Percentiles rank a stretch among this genome's conserved stretches.
These are phyloP conservation scores for Cladosporium colombiae DNA, from an alignment of 2,329 filamentous ascomycete genomes.

Conservation along the genomic window DNA sequence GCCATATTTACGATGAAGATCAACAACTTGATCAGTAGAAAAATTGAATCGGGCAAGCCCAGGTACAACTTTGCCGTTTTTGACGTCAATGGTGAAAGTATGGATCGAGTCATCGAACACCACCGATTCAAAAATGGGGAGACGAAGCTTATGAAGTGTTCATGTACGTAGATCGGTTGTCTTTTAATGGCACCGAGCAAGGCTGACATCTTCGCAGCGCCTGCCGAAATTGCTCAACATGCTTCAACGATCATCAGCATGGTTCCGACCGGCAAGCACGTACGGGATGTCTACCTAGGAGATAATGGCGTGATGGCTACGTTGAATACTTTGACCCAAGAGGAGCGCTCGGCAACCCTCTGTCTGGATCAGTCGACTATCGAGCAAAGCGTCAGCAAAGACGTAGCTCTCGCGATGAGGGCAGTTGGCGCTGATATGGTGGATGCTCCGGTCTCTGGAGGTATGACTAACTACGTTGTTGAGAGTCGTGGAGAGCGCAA, in stretches of 20 bases:
- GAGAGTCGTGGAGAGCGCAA: no score
- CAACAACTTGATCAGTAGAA: neutral
- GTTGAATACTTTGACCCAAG: neutral
- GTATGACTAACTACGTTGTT: neutral
- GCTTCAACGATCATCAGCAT: neutral
- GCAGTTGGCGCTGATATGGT: neutral
- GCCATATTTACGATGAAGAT: neutral
- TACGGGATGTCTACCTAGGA: neutral
- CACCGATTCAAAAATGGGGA: neutral
- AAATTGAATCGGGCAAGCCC: neutral
- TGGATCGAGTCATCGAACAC: neutral
- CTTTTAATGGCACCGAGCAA: neutral
- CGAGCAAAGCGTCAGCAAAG: neutral
- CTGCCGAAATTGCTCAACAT: neutral
- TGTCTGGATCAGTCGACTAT: neutral
- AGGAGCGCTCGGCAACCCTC: neutral
- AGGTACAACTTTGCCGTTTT: conserved; percentile 17
- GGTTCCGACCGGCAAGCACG: neutral
- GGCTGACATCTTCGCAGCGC: neutral
- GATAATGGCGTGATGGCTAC: neutral
- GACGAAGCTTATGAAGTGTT: neutral
- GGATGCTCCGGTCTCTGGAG: neutral
- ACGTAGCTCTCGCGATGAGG: neutral
- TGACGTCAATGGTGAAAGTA: conserved; percentile 16
- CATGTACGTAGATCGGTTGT: neutral